Percentiles rank a stretch among this genome's conserved stretches.
Conservation (phyloP, 2,329 filamentous ascomycete species). For the Clarireedia homoeocarpa region DNA sequence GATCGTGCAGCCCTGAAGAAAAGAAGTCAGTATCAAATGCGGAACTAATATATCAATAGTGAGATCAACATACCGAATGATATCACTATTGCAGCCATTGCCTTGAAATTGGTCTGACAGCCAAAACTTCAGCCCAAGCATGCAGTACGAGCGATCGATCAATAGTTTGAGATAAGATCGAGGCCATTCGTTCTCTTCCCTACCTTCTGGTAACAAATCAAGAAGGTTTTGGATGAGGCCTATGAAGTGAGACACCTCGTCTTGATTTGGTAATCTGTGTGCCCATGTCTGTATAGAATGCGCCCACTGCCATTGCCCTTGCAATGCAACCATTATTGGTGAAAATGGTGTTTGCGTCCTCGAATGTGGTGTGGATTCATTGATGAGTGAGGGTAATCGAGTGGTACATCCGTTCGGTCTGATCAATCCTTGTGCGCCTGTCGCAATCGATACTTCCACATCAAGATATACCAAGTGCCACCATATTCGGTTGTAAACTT, state of each 20-base stretch:
- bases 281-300: constrained; percentile 8
- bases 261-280: neutral
- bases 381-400: neutral
- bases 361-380: neutral
- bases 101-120: constrained; percentile 8
- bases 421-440: constrained; percentile 5
- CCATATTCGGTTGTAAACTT: constrained; percentile 6
- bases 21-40: neutral
- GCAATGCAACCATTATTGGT: constrained; percentile 3
- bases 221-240: neutral
- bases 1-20: constrained; percentile 5
- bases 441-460: constrained; percentile 8
- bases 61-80: constrained; percentile 2
- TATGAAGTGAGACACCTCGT: constrained; percentile 6
- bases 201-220: neutral
- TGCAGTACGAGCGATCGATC: constrained; percentile 11
- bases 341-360: neutral
- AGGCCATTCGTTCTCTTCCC: constrained; percentile 2
- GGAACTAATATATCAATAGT: neutral
- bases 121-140: constrained; percentile 11
- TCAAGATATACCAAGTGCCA: constrained; percentile 8
- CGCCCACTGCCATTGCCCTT: constrained; percentile 11
- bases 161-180: constrained; percentile 9
- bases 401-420: neutral
- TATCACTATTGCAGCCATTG: constrained; percentile 9